Conservation (phyloP, 2,329 filamentous ascomycete genomes). For the Dothidotthia symphoricarpi region DNA sequence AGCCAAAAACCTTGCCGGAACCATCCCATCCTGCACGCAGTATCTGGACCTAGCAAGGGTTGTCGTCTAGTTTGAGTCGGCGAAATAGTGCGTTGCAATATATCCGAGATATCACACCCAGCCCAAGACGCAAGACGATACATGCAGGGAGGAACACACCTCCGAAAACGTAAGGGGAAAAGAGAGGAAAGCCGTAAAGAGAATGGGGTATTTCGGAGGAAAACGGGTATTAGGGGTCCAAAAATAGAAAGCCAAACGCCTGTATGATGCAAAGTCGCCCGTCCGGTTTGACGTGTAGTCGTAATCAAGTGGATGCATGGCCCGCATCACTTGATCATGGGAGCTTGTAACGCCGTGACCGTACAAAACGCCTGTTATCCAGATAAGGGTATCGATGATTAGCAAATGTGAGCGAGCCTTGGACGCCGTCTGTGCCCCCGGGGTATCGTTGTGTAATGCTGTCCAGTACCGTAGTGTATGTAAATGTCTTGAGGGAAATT, state of each 20-base stretch:
- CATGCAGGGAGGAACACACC: too few species aligned
- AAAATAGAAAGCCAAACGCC: conserved; percentile 6
- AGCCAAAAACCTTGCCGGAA: too few species aligned
- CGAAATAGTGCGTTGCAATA: too few species aligned
- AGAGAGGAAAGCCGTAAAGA: too few species aligned
- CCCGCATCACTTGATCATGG: conserved; percentile 12
- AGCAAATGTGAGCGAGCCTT: conserved; percentile 11
- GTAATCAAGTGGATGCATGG: conserved; percentile 15
- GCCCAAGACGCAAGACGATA: too few species aligned
- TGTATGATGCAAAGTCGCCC: conserved; percentile 18
- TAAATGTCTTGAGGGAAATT: conserved; percentile 12
- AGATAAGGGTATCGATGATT: conserved; percentile 11
- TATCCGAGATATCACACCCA: too few species aligned
- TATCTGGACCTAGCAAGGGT: too few species aligned
- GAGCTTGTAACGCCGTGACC: conserved; percentile 13
- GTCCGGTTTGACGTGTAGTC: conserved; percentile 10
- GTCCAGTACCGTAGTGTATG: conserved; percentile 18
- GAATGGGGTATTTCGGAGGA: too few species aligned
- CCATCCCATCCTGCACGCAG: too few species aligned
- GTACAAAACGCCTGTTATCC: conserved; percentile 14
- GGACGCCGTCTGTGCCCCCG: conserved; percentile 32
- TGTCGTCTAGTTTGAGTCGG: too few species aligned
- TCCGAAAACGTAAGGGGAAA: too few species aligned
- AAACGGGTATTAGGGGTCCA: too few species aligned
- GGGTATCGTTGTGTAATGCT: conserved; percentile 37